Conservation (phyloP, 2,329 filamentous ascomycete genomes). For the Penicillium sumatraense region DNA sequence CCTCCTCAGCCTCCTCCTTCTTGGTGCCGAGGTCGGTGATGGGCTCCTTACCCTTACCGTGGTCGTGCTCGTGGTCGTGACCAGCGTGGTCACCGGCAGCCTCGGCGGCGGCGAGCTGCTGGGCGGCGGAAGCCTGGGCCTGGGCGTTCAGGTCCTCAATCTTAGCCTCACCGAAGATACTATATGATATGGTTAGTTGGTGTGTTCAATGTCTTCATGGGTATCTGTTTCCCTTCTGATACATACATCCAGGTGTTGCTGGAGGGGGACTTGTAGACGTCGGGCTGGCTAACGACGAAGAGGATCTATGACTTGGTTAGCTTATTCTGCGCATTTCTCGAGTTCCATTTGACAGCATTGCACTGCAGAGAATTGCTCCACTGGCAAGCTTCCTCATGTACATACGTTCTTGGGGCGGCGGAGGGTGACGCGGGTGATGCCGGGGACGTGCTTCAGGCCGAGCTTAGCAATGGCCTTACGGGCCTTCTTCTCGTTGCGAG, state of each 20-base stretch:
- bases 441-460: conserved; percentile 91
- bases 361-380: not conserved
- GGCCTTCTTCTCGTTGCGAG: conserved; percentile 99
- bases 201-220: conserved; percentile 2
- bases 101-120: conserved; percentile 85
- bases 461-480: conserved; percentile 99
- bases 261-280: conserved; percentile 98
- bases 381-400: too few relatives aligned
- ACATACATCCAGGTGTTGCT: conserved; percentile 99
- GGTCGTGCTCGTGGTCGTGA: conserved; percentile 56
- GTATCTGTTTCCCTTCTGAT: not conserved
- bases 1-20: conserved; percentile 80
- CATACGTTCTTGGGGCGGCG: conserved; percentile 98
- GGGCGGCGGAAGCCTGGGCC: conserved; percentile 92
- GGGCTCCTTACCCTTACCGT: conserved; percentile 66
- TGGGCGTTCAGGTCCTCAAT: conserved; percentile 99
- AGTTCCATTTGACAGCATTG: too few relatives aligned
- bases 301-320: conserved; percentile 70
- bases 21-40: conserved; percentile 60
- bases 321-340: conserved; percentile 13
- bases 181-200: conserved; percentile 56
- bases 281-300: conserved; percentile 99
- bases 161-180: conserved; percentile 99
- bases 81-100: conserved; percentile 63
- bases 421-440: conserved; percentile 97